Evolutionary conservation across 2,329 filamentous ascomycete species (phyloP).

Genomic region (Emergomyces orientalis): DNA sequence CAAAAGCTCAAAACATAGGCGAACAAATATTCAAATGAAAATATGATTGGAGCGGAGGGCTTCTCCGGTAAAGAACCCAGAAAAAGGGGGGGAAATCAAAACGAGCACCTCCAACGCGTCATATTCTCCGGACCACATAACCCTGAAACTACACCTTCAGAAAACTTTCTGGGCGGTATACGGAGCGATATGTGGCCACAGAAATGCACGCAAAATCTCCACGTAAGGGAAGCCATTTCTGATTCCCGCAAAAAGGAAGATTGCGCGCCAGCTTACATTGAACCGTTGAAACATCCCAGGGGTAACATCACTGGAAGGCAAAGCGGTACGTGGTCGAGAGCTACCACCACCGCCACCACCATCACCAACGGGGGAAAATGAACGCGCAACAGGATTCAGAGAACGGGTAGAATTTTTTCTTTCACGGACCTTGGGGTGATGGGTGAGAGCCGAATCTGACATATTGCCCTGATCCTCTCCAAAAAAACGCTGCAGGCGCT

Average conservation of each 20-base stretch:
- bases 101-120: neutral
- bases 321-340: constrained; percentile 72
- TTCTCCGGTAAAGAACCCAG: neutral
- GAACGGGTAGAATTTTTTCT: constrained; percentile 76
- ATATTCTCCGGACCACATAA: neutral
- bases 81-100: neutral
- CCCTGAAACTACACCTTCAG: no score
- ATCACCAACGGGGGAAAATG: constrained; percentile 52
- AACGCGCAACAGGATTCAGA: constrained; percentile 42
- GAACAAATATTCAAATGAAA: neutral
- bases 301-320: constrained; percentile 84
- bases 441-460: constrained; percentile 36
- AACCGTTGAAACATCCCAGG: constrained; percentile 93
- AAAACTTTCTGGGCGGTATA: neutral
- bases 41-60: neutral
- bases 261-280: constrained; percentile 46
- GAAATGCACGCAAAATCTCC: neutral
- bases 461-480: constrained; percentile 70
- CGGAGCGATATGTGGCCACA: neutral
- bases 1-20: neutral
- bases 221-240: neutral
- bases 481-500: constrained; percentile 85
- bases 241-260: neutral
- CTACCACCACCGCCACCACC: constrained; percentile 33
- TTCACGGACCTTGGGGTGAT: constrained; percentile 54